These are phyloP conservation scores for Zygoascus hellenicus DNA, from an alignment of 1,139 yeast species.

Conservation along the genomic window DNA sequence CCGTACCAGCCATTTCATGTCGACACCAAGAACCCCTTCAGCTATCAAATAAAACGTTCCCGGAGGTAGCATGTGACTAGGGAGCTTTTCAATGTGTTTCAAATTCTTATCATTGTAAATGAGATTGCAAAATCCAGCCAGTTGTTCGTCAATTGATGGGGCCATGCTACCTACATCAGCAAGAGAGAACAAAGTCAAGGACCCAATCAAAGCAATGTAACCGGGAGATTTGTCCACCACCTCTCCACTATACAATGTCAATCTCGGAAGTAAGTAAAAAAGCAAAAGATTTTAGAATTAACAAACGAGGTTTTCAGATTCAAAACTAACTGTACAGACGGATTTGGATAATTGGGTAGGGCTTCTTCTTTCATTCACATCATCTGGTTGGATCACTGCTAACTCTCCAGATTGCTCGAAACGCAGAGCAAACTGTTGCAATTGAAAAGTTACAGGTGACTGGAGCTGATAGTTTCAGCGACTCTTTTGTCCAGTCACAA, in stretches of 20 bases:
- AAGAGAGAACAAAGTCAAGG: too few relatives aligned
- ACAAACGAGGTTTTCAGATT: too few relatives aligned
- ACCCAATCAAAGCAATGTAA: too few relatives aligned
- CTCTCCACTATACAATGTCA: too few relatives aligned
- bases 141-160: too few relatives aligned
- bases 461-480: slow-evolving; percentile 50
- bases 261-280: too few relatives aligned
- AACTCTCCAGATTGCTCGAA: slow-evolving; percentile 15
- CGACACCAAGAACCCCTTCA: slow-evolving; percentile 30
- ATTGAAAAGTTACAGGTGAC: slow-evolving; percentile 46
- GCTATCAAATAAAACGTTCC: slow-evolving; percentile 15
- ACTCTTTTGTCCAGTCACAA: slow-evolving; percentile 48
- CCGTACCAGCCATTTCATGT: slow-evolving; percentile 19
- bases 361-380: not conserved
- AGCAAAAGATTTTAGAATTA: too few relatives aligned
- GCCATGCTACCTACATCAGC: too few relatives aligned
- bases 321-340: not conserved
- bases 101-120: not conserved
- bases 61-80: slow-evolving; percentile 10
- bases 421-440: slow-evolving; percentile 26
- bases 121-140: too few relatives aligned
- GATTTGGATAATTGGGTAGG: slow-evolving; percentile 2
- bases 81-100: slow-evolving; percentile 18
- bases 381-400: not conserved
- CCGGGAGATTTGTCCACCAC: too few relatives aligned